Evolutionary conservation across 2,329 filamentous ascomycete species (phyloP).

Genomic region (Colletotrichum chrysophilum): DNA sequence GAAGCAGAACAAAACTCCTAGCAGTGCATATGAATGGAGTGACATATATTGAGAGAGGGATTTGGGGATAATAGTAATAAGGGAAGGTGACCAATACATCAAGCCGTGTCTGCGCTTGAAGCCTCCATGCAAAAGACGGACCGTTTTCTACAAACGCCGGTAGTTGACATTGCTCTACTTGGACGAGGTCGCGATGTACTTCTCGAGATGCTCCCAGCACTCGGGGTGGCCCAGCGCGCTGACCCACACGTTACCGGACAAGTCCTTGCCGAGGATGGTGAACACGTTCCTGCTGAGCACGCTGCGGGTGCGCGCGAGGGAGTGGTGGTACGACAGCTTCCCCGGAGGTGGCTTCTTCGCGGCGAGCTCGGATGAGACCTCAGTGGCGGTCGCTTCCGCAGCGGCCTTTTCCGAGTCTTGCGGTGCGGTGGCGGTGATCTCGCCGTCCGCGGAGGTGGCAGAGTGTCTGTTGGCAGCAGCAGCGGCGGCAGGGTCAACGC

Average conservation of each 20-base stretch:
- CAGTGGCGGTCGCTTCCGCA: not conserved
- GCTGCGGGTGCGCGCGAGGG: slow-evolving; percentile 11
- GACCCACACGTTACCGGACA: slow-evolving; percentile 32
- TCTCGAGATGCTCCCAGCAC: slow-evolving; percentile 32
- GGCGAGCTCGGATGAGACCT: not conserved
- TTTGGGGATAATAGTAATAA: not conserved
- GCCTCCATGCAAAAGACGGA: too few relatives aligned
- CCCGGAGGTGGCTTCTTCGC: slow-evolving; percentile 5
- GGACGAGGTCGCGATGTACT: slow-evolving; percentile 12
- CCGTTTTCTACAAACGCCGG: too few relatives aligned
- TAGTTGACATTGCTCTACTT: not conserved
- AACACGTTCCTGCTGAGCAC: slow-evolving; percentile 17
- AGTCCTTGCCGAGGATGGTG: slow-evolving; percentile 31
- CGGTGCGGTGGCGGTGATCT: not conserved
- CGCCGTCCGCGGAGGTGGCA: not conserved
- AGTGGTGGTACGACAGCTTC: slow-evolving; percentile 16
- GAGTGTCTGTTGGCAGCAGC: not conserved
- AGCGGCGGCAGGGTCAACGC: not conserved
- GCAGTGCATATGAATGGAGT: not conserved
- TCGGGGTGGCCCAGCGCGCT: slow-evolving; percentile 23
- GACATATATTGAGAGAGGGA: not conserved
- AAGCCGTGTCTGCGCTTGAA: too few relatives aligned
- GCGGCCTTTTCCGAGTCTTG: slow-evolving; percentile 7
- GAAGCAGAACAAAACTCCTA: not conserved
- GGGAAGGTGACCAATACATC: not conserved